Percentiles rank a stretch among this genome's conserved stretches.
phyloP scores from a whole-genome alignment of 768 basidiomycete species.

The Mycena amicta region DNA sequence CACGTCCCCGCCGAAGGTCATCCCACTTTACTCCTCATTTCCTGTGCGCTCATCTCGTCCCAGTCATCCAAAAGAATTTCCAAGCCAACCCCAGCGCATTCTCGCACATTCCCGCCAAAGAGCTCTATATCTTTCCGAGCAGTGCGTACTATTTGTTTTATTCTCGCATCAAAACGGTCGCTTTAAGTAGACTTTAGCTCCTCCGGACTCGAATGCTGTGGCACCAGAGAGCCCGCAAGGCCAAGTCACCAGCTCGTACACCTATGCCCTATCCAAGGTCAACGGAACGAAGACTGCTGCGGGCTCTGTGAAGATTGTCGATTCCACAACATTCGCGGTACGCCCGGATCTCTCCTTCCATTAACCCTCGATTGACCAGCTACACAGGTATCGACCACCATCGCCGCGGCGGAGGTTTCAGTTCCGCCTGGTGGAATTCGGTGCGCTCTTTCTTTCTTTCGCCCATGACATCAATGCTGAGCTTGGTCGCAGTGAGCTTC shows the following conservation, averaged over 20 bases:
- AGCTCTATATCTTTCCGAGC: conserved; percentile 57
- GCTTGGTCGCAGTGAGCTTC: conserved; percentile 49
- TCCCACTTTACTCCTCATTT: background rate
- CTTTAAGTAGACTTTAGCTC: conserved; percentile 25
- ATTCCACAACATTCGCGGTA: conserved; percentile 49
- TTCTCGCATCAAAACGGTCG: background rate
- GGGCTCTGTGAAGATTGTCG: conserved; percentile 53
- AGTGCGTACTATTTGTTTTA: conserved; percentile 27
- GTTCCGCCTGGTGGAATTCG: conserved; percentile 61
- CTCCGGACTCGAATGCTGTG: conserved; percentile 37
- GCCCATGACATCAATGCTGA: too few species aligned
- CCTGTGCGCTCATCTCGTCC: background rate
- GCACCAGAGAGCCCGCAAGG: conserved; percentile 48
- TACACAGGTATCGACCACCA: conserved; percentile 49
- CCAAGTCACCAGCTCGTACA: conserved; percentile 44
- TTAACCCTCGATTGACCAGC: too few species aligned
- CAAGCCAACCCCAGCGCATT: conserved; percentile 41
- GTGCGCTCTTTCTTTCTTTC: too few species aligned
- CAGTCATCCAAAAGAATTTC: conserved; percentile 58
- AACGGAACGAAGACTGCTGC: conserved; percentile 46
- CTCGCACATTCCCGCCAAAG: conserved; percentile 44
- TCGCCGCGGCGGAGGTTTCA: conserved; percentile 59
- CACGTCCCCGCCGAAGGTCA: conserved; percentile 54
- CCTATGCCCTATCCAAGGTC: conserved; percentile 50
- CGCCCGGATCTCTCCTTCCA: too few species aligned